A percentile compares a stretch with the other conserved stretches of the same genome.
Conservation (phyloP, 331 rosid genomes). For the Quercus phellos region DNA sequence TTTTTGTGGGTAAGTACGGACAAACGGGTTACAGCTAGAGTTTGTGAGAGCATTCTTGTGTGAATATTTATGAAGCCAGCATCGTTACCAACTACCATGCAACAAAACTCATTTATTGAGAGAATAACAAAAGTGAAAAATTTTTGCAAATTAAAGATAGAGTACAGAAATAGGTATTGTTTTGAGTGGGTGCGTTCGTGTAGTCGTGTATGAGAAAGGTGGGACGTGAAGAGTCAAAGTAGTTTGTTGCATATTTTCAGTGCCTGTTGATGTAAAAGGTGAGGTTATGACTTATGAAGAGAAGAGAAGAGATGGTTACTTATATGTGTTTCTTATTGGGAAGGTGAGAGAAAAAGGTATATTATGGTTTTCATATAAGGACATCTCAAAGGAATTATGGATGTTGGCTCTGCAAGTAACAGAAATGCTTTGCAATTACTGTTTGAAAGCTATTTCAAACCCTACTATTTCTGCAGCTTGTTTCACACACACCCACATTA, state of each 20-base stretch:
- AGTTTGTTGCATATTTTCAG: slow-evolving; percentile 42
- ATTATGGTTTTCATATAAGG: slow-evolving; percentile 64
- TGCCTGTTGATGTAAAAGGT: slow-evolving; percentile 33
- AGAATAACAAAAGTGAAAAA: slow-evolving; percentile 16
- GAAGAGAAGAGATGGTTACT: slow-evolving; percentile 44
- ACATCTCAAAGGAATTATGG: slow-evolving; percentile 38
- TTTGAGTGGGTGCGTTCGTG: slow-evolving; percentile 5
- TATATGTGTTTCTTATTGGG: slow-evolving; percentile 45
- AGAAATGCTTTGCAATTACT: slow-evolving; percentile 36
- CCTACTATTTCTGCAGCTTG: slow-evolving; percentile 38
- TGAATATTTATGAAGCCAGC: slow-evolving; percentile 24
- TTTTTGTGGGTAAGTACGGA: not conserved
- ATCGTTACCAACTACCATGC: slow-evolving; percentile 9
- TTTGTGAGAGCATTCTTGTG: not conserved
- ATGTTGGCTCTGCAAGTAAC: slow-evolving; percentile 46
- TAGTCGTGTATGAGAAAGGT: slow-evolving; percentile 6
- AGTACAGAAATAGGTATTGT: not conserved
- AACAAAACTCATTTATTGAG: slow-evolving; percentile 37
- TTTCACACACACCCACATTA: slow-evolving; percentile 7
- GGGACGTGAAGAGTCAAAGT: slow-evolving; percentile 47
- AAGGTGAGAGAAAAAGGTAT: slow-evolving; percentile 52
- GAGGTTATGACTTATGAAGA: slow-evolving; percentile 43
- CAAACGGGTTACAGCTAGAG: not conserved
- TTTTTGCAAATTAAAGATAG: slow-evolving; percentile 4
- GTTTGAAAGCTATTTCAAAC: slow-evolving; percentile 55